Percentiles rank a stretch among this genome's conserved stretches.
These are phyloP conservation scores for Russula abietina DNA, from an alignment of 768 basidiomycete species.

Conservation along the genomic window DNA sequence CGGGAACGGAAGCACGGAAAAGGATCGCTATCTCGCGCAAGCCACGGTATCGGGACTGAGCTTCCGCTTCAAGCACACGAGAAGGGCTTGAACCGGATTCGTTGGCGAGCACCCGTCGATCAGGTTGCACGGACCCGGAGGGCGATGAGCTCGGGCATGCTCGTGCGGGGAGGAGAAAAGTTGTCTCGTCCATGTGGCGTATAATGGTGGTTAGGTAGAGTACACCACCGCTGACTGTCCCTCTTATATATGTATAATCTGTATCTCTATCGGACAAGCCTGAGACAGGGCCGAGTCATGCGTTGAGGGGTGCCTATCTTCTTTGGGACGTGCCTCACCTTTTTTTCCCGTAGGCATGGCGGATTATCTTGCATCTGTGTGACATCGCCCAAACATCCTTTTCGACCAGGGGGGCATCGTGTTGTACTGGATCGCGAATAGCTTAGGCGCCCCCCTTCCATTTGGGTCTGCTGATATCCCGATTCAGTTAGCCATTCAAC, in stretches of 20 bases:
- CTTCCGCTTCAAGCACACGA: constrained; percentile 16
- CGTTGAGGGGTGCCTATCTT: background rate
- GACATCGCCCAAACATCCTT: background rate
- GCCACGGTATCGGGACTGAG: constrained; percentile 20
- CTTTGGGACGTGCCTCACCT: background rate
- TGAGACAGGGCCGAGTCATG: constrained; percentile 2
- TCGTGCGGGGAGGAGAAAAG: background rate
- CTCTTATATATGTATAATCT: background rate
- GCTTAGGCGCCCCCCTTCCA: background rate
- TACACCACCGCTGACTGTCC: background rate
- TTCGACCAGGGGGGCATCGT: background rate
- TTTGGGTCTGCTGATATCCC: background rate
- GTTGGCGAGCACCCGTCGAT: background rate
- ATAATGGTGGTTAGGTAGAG: background rate
- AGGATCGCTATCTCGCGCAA: constrained; percentile 19
- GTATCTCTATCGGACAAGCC: background rate
- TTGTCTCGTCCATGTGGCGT: constrained; percentile 6
- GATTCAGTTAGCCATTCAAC: constrained; percentile 1
- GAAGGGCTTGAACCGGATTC: constrained; percentile 4
- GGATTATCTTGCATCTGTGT: background rate
- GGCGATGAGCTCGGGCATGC: background rate
- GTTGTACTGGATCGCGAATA: background rate
- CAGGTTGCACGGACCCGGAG: background rate
- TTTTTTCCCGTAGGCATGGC: background rate
- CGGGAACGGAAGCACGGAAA: constrained; percentile 21